Base-by-base conservation (phyloP, 306 rosid genomes). In the Quercus glauca region DNA sequence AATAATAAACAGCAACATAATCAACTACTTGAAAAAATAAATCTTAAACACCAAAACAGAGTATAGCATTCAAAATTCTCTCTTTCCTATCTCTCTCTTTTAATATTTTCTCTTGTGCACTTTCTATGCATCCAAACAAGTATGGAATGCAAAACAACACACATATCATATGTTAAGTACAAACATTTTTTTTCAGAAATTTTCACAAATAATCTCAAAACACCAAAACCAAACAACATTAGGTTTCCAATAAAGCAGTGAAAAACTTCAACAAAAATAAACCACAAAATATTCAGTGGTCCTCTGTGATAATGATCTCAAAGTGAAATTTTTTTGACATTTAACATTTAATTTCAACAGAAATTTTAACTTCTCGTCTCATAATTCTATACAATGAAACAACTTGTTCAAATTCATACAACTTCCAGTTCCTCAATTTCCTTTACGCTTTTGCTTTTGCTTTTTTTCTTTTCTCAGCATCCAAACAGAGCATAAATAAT, bases 1-100 rank as follows among this genome's bases (percentile, higher is more conserved):
- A 60, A 49, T 2, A 0, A 41, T 56, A 74, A 87, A 85, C 79
- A 41, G 59, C 53, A 43, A 73, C 4, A 78, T 60, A 76, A 75
- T 81, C 58, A 65, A 82, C 74, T 57, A 53, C 67, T 76, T 3
- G 5, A 25, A 69, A 73, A 63, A 37, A 35, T 20, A 31, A 25
- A 75, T 49, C 77, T 45, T 68, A n/a, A 74, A 53, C 20, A 73
- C 33, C 52, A 67, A 75, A 67, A 64, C 45, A 33, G 51, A 4
- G 8, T 33, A 1, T 33, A 33, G 15, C 31, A 0, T 31, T 0
- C 12, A 8, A 67, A 33, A 18, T 33, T 19, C 7, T 1, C 12
- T 18, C 13, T 6, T 43, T 64, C 37, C 6, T 11, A 7, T 31
- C 70, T 29, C 70, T 64, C 4, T 26, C 10, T 64, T 28, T 64